Evolutionary conservation across 768 basidiomycete genomes (phyloP).

Genomic region (Amanita molliuscula): DNA sequence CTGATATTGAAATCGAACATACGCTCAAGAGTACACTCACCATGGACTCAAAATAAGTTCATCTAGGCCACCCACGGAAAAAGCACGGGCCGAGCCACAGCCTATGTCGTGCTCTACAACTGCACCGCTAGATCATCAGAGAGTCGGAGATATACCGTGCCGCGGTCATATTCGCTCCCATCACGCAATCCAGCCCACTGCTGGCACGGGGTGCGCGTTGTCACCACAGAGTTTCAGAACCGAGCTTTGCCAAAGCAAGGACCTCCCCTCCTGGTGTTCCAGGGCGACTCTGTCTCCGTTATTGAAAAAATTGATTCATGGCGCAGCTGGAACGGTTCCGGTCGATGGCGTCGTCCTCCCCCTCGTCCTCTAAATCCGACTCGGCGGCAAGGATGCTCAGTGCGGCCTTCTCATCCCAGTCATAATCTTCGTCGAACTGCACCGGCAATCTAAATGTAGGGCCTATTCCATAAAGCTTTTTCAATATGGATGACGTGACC

Average conservation of each 20-base stretch:
- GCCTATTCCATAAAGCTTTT: neutral
- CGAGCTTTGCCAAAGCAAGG: neutral
- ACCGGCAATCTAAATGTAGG: neutral
- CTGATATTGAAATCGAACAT: neutral
- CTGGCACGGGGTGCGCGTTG: constrained; percentile 5
- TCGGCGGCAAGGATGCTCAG: neutral
- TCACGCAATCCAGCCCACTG: neutral
- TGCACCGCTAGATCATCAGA: no score
- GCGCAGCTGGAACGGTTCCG: neutral
- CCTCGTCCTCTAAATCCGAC: neutral
- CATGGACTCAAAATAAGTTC: neutral
- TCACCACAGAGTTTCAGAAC: constrained; percentile 6
- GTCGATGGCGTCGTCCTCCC: neutral
- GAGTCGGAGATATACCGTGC: neutral
- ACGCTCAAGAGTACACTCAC: neutral
- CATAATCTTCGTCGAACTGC: neutral
- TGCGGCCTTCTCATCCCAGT: neutral
- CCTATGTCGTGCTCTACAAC: no score
- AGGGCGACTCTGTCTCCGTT: neutral
- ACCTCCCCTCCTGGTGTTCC: neutral
- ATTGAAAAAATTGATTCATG: neutral
- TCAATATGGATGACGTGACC: neutral
- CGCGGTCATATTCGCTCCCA: neutral
- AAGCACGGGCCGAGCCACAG: neutral
- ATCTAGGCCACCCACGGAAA: neutral